Conservation (phyloP, 1,139 yeast genomes). For the Geotrichum candidum region DNA sequence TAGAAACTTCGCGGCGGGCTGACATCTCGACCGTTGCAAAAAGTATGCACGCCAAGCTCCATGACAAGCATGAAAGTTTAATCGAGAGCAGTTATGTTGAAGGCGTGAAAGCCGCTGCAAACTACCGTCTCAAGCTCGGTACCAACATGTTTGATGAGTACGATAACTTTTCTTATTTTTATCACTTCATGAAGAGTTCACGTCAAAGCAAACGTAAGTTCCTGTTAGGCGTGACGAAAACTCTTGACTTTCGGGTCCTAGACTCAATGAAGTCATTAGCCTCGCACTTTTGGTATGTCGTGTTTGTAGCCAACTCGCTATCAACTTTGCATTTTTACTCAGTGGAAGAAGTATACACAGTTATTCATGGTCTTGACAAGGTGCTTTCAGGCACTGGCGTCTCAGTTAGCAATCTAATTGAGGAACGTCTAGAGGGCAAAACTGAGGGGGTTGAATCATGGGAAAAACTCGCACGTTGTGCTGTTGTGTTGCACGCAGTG, state of each 20-base stretch:
- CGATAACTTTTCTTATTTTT: constrained; percentile 35
- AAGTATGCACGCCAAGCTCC: constrained; percentile 49
- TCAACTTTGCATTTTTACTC: constrained; percentile 37
- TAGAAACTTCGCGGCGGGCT: constrained; percentile 49
- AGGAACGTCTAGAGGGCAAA: constrained; percentile 11
- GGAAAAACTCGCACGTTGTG: constrained; percentile 11
- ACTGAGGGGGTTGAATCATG: constrained; percentile 3
- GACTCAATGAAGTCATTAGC: constrained; percentile 17
- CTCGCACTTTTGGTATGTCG: constrained; percentile 31
- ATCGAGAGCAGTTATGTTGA: constrained; percentile 59
- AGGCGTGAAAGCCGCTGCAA: constrained; percentile 54
- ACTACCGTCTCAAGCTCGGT: constrained; percentile 38
- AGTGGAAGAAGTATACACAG: constrained; percentile 40
- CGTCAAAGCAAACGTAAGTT: constrained; percentile 47
- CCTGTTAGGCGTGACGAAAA: constrained; percentile 34
- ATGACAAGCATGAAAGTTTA: constrained; percentile 63
- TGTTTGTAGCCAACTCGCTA: constrained; percentile 41
- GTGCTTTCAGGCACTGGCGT: constrained; percentile 36
- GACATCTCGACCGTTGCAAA: constrained; percentile 46
- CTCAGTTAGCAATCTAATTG: constrained; percentile 32
- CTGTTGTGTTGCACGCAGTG: constrained; percentile 16
- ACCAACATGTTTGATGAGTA: constrained; percentile 19
- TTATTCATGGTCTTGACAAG: constrained; percentile 30
- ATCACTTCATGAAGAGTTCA: constrained; percentile 42
- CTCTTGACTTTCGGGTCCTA: constrained; percentile 34